A percentile compares a stretch with the other conserved stretches of the same genome.
Conservation (phyloP, 2,329 filamentous ascomycete species). For the Sclerotinia nivalis region DNA sequence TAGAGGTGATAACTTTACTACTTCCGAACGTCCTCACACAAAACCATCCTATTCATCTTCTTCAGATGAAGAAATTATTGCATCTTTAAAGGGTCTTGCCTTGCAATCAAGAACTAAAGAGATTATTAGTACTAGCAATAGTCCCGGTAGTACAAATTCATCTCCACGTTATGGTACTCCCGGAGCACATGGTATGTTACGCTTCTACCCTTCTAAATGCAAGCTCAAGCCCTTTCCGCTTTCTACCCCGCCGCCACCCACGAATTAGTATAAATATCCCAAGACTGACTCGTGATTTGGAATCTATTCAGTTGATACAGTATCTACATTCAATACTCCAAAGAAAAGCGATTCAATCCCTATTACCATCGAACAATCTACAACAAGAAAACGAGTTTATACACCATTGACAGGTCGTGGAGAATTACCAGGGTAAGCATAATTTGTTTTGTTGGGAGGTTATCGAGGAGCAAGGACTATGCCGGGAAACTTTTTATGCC, state of each 20-base stretch:
- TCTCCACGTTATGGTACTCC: conserved; percentile 25
- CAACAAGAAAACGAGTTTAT: conserved; percentile 48
- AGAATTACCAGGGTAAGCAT: conserved; percentile 58
- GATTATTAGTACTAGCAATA: conserved; percentile 8
- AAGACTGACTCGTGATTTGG: conserved; percentile 11
- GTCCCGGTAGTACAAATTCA: conserved; percentile 9
- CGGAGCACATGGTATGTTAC: conserved; percentile 28
- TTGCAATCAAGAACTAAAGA: conserved; percentile 22
- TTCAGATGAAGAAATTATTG: conserved; percentile 31
- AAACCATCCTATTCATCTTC: not conserved
- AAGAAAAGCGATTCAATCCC: conserved; percentile 54
- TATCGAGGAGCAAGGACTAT: conserved; percentile 1
- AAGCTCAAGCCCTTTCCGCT: conserved; percentile 12
- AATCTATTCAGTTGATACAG: conserved; percentile 24
- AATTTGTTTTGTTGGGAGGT: conserved; percentile 4
- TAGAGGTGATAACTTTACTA: not conserved
- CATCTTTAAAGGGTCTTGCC: conserved; percentile 27
- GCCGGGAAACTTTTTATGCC: not conserved
- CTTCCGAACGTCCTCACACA: conserved; percentile 40
- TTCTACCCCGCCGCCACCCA: conserved; percentile 20
- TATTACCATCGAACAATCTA: conserved; percentile 52
- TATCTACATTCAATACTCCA: conserved; percentile 27
- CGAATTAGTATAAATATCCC: not conserved
- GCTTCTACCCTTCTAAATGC: conserved; percentile 10
- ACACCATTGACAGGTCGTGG: conserved; percentile 55